Percentiles rank a stretch among this genome's conserved stretches.
phyloP scores from a whole-genome alignment of 2,329 filamentous ascomycete genomes.

The Lasiodiplodia sp. region DNA sequence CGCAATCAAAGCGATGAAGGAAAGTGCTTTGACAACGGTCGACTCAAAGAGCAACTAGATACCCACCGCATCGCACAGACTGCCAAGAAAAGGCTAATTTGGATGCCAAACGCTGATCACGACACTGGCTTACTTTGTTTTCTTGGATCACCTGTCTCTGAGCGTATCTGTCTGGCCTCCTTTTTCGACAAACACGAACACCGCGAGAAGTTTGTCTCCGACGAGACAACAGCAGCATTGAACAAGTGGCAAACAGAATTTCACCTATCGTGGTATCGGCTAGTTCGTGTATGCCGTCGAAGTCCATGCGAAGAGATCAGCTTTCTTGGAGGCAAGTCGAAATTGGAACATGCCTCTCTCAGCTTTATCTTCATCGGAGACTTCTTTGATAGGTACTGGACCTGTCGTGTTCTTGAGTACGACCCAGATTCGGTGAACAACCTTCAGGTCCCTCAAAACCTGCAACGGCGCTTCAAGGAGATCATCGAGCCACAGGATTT shows the following conservation, averaged over 20 bases:
- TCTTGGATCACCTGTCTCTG: conserved; percentile 30
- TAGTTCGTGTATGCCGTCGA: background rate
- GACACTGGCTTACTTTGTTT: conserved; percentile 31
- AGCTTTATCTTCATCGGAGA: conserved; percentile 43
- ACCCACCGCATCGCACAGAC: background rate
- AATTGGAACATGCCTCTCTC: conserved; percentile 33
- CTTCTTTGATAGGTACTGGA: conserved; percentile 46
- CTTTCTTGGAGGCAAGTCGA: background rate
- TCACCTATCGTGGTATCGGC: conserved; percentile 39
- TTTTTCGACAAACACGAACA: conserved; percentile 37
- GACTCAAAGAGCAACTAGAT: too few species aligned
- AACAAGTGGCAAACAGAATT: conserved; percentile 44
- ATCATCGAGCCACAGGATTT: too few species aligned
- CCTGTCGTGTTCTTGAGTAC: conserved; percentile 39
- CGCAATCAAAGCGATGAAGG: too few species aligned
- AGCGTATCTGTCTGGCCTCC: conserved; percentile 29
- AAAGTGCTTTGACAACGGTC: too few species aligned
- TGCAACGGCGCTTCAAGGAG: too few species aligned
- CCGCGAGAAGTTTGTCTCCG: conserved; percentile 35
- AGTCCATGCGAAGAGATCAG: background rate
- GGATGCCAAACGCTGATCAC: background rate
- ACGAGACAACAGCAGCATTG: conserved; percentile 35
- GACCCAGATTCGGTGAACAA: background rate
- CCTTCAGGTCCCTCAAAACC: background rate
- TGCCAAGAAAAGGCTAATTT: conserved; percentile 23